phyloP scores from a whole-genome alignment of 805 yeast species.

The Metschnikowia rubicola region DNA sequence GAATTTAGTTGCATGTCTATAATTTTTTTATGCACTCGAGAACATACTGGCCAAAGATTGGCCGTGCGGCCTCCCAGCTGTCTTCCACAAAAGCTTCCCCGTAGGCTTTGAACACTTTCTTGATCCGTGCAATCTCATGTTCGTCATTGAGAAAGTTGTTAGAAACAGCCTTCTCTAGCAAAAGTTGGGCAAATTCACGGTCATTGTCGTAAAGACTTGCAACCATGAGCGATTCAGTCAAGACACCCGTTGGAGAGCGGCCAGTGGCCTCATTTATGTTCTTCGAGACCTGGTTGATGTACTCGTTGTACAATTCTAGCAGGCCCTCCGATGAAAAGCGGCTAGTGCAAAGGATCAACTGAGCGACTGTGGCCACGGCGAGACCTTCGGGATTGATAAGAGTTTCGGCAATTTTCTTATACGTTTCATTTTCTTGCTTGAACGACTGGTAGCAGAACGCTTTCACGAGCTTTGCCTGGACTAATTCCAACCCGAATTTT shows the following conservation, averaged over 20 bases:
- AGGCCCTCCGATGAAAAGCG: conserved; percentile 37
- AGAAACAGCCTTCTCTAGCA: conserved; percentile 45
- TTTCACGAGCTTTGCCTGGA: conserved; percentile 41
- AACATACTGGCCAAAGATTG: conserved; percentile 30
- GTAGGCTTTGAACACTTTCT: conserved; percentile 43
- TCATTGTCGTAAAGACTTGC: conserved; percentile 44
- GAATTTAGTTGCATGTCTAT: neutral
- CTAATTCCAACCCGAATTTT: conserved; percentile 36
- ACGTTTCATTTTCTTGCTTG: conserved; percentile 21
- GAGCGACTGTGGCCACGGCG: conserved; percentile 35
- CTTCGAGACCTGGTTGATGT: conserved; percentile 36
- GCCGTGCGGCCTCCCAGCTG: conserved; percentile 30
- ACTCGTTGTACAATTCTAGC: conserved; percentile 44
- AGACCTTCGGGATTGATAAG: conserved; percentile 25
- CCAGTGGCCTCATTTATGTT: conserved; percentile 25
- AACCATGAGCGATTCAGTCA: conserved; percentile 47
- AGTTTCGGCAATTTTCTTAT: conserved; percentile 38
- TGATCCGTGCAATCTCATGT: conserved; percentile 38
- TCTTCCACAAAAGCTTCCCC: conserved; percentile 47
- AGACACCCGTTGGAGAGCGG: conserved; percentile 40
- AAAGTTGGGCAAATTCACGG: conserved; percentile 51
- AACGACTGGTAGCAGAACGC: conserved; percentile 41
- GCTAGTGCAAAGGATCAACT: conserved; percentile 40
- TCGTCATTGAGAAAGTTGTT: conserved; percentile 37
- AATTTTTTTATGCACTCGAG: conserved; percentile 10